Evolutionary conservation across 129 eudicot species (phyloP).

Genomic region (Escallonia rubra): DNA sequence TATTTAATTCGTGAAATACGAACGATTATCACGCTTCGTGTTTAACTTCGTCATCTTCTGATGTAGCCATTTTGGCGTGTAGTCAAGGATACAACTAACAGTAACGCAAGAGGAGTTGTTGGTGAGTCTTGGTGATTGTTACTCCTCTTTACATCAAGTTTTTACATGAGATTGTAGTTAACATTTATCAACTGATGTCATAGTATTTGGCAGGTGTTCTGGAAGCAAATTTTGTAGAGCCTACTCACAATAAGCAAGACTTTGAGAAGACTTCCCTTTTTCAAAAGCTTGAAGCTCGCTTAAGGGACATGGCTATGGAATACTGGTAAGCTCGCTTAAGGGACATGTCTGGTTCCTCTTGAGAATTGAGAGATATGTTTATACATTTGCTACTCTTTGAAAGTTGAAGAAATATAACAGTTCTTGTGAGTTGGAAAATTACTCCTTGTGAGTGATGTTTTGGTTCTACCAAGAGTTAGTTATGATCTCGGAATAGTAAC

Average conservation of each 20-base stretch:
- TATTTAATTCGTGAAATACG: neutral
- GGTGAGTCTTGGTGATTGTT: conserved; percentile 25
- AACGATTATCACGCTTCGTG: neutral
- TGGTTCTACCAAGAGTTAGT: too few relatives aligned
- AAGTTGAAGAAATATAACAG: too few relatives aligned
- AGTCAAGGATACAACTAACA: neutral
- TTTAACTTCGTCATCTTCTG: neutral
- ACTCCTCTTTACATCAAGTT: neutral
- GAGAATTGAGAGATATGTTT: too few relatives aligned
- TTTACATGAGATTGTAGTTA: conserved; percentile 6
- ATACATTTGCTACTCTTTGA: too few relatives aligned
- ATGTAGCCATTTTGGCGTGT: conserved; percentile 40
- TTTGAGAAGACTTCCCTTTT: conserved; percentile 58
- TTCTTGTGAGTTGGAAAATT: too few relatives aligned
- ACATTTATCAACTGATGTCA: neutral
- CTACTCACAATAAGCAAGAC: conserved; percentile 65
- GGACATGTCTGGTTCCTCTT: too few relatives aligned
- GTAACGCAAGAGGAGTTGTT: conserved; percentile 32
- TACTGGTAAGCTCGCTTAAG: conserved; percentile 41
- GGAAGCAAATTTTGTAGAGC: conserved; percentile 59
- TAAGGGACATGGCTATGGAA: conserved; percentile 52
- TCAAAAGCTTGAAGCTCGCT: conserved; percentile 56
- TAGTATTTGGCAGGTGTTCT: conserved; percentile 37
- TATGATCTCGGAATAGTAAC: too few relatives aligned
- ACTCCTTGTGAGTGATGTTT: too few relatives aligned